Evolutionary conservation across 768 basidiomycete species (phyloP), one percentile per base, ranked within the genome.

Genomic region (Podaxis sp.): DNA sequence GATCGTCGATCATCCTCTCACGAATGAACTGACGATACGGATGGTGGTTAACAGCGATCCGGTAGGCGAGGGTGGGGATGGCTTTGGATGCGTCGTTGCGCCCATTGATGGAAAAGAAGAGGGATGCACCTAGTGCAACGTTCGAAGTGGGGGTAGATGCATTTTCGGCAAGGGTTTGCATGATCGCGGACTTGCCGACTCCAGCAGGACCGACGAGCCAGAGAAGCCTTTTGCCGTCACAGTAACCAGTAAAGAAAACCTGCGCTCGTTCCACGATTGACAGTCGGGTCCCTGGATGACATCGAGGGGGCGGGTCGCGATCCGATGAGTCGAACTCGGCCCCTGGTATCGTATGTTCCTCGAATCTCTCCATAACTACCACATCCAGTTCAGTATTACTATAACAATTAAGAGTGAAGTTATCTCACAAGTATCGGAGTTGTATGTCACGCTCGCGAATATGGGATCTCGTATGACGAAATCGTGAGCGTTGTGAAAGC

Each of bases 21-120:
- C 60, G 53, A 8, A 70, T 47, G 12, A 53, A 57, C 3, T 54
- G 38, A 11, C 55, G 55, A 0, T 62, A 17, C 13, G 40, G n/a
- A n/a, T 65, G 61, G 36, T 57, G 13, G 0, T 36, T 36, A 6
- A 55, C 33, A 7, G 69, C 66, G 2, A 74, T 61, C n/a, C 73
- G 69, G 36, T 65, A 67, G 2, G 69, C 65, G 3, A 74, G 55
- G 1, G 69, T 72, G 3, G 36, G 9, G 37, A 9, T 25, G 9
- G 19, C 22, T 56, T 49, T 49, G 46, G 43, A 49, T 22, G 29
- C 36, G 4, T 50, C 29, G n/a, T 19, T 27, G 2, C 43, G 57
- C 2, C 22, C 57, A 11, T 58, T 58, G 15, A 47, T 17, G 8
- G 43, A 19, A 25, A 49, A 58, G 46, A 58, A 58, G n/a, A 58